Percentiles rank a stretch among this genome's conserved stretches.
phyloP scores from a whole-genome alignment of 257 asterid species.

The Mitragyna speciosa region DNA sequence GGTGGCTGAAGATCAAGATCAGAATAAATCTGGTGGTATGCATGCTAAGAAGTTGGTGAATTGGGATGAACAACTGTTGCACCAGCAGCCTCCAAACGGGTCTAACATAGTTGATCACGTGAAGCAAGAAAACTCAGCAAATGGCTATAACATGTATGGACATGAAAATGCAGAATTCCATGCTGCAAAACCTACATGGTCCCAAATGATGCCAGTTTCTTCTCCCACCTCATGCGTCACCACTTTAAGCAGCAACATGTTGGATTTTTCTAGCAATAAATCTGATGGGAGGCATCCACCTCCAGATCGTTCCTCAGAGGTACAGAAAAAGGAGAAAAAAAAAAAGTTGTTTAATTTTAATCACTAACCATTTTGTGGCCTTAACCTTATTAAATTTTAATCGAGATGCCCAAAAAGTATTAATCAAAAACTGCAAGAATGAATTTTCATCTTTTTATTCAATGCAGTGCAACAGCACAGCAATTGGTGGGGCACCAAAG shows the following conservation, averaged over 20 bases:
- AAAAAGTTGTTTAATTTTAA: background rate
- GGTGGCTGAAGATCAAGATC: slow-evolving; percentile 53
- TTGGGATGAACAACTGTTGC: slow-evolving; percentile 49
- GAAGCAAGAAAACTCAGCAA: slow-evolving; percentile 33
- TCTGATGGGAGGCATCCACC: slow-evolving; percentile 38
- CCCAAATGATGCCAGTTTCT: slow-evolving; percentile 43
- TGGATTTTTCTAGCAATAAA: slow-evolving; percentile 47
- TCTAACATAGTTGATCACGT: slow-evolving; percentile 14
- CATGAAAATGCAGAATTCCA: slow-evolving; percentile 36
- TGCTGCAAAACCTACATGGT: slow-evolving; percentile 34
- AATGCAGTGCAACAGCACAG: slow-evolving; percentile 59
- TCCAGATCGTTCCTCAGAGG: slow-evolving; percentile 60
- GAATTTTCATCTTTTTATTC: background rate
- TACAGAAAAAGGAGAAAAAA: slow-evolving; percentile 6
- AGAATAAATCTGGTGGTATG: slow-evolving; percentile 19
- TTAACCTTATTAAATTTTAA: background rate
- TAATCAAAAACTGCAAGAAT: background rate
- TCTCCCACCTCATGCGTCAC: slow-evolving; percentile 60
- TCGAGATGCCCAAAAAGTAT: too few species aligned
- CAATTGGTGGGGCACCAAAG: slow-evolving; percentile 59
- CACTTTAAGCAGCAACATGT: slow-evolving; percentile 46
- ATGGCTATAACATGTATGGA: slow-evolving; percentile 13
- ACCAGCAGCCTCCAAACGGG: slow-evolving; percentile 23
- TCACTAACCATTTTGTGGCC: background rate
- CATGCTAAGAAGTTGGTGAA: slow-evolving; percentile 48